Base-by-base conservation (phyloP, 306 rosid genomes). In the Boehmeria nivea region DNA sequence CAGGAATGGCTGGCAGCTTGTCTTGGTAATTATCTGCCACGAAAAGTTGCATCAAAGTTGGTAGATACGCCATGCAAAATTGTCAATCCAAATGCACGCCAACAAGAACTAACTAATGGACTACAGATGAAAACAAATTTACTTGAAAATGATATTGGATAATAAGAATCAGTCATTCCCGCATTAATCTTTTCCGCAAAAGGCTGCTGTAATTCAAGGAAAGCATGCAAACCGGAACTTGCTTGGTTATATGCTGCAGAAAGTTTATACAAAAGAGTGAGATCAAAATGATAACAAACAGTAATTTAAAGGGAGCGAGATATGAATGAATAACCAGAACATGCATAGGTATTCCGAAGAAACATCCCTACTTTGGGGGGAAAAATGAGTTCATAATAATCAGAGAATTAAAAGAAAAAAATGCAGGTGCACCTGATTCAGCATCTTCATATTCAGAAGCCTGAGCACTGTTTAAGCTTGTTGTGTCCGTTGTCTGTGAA, bases 391-490 rank as follows among this genome's bases (percentile, higher is more conserved):
- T 24, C 39, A 45, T 10, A 59, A 25, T 25, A 31, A 31, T 31
- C 9, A 40, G 12, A 14, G 10, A 3, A 40, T 40, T 31, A 36
- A 57, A 60, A 28, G n/a, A n/a, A 13, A 67, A 18, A 49, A 48
- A 39, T 51, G 28, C 39, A 43, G 23, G 36, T 23, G 66, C 66
- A 83, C 95, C 97, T 47, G 97, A 85, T 74, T 85, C 93, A 37
- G 80, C 80, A 63, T 85, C 95, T 78, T 83, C 97, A 18, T 57
- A 81, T 52, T 82, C 91, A 54, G 97, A 74, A 58, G 81, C 71
- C 62, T 76, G 87, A 51, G 74, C 66, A 71, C 78, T 83, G 54
- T 61, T 83, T 43, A 79, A 74, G 81, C 89, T 79, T 60, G 78
- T 66, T 28, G 81, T 69, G 19, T 84, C 95, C 11, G 64, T 74